Evolutionary conservation across 768 basidiomycete species (phyloP).

Genomic region (Ramaria sp.): DNA sequence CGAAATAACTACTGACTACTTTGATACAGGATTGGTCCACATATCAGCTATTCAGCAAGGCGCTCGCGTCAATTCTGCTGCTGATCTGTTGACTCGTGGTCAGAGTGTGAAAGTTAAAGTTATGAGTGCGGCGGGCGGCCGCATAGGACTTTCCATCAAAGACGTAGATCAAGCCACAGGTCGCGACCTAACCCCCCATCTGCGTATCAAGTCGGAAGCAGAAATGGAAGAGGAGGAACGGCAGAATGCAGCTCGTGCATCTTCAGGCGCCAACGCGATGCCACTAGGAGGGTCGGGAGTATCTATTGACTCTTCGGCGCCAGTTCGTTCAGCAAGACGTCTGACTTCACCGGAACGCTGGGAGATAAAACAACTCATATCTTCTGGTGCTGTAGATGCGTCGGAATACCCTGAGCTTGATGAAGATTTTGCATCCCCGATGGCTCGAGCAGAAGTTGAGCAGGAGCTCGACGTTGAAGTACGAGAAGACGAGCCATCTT

Average conservation of each 20-base stretch:
- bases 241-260: constrained; percentile 44
- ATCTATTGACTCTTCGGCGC: constrained; percentile 24
- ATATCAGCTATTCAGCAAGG: constrained; percentile 85
- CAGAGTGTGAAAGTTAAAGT: constrained; percentile 93
- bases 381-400: constrained; percentile 84
- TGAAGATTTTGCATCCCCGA: constrained; percentile 69
- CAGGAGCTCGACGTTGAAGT: constrained; percentile 97
- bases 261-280: constrained; percentile 80
- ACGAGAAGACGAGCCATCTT: constrained; percentile 92
- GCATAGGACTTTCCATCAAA: constrained; percentile 89
- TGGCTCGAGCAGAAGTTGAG: constrained; percentile 78
- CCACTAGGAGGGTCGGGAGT: constrained; percentile 42
- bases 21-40: constrained; percentile 80
- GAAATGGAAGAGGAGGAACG: constrained; percentile 78
- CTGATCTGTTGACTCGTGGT: constrained; percentile 76
- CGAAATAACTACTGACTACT: background rate
- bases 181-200: constrained; percentile 86
- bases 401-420: constrained; percentile 92
- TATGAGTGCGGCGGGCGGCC: constrained; percentile 77
- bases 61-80: constrained; percentile 74
- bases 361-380: constrained; percentile 99
- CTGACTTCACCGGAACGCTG: constrained; percentile 95
- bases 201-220: constrained; percentile 88
- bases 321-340: constrained; percentile 72
- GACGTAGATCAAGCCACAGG: constrained; percentile 92